A percentile compares a stretch with the other conserved stretches of the same genome.
Conservation (phyloP, 176 grass and related monocot species). For the Oryza meyeriana region DNA sequence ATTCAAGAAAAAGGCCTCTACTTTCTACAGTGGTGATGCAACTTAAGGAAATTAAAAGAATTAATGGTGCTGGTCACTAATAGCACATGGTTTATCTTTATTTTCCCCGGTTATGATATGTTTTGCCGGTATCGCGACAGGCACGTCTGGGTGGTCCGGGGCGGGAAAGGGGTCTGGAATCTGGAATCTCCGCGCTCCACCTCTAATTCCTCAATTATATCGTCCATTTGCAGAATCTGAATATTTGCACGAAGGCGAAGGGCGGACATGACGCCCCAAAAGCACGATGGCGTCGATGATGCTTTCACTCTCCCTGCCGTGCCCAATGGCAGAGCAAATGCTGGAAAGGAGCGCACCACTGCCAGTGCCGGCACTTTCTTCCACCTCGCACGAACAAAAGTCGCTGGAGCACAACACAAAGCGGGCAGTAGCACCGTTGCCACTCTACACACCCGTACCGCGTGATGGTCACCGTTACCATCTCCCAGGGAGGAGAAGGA, state of each 20-base stretch:
- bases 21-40: not conserved
- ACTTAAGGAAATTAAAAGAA: not conserved
- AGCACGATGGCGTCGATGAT: conserved; percentile 25
- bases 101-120: not conserved
- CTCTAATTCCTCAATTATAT: conserved; percentile 45
- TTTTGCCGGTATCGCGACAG: conserved; percentile 26
- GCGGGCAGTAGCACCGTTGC: not conserved
- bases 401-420: not conserved
- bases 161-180: conserved; percentile 28
- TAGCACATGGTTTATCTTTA: conserved; percentile 7
- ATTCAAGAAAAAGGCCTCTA: not conserved
- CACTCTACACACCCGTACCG: not conserved
- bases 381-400: conserved; percentile 32
- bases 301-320: conserved; percentile 19
- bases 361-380: conserved; percentile 16
- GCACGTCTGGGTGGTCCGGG: conserved; percentile 40
- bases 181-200: conserved; percentile 49
- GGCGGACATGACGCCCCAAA: conserved; percentile 39
- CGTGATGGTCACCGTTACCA: not conserved
- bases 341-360: conserved; percentile 18
- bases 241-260: conserved; percentile 25
- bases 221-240: conserved; percentile 61
- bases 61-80: not conserved
- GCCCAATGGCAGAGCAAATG: conserved; percentile 25
- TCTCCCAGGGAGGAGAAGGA: not conserved